Percentiles rank a stretch among this genome's conserved stretches.
Evolutionary conservation across 768 basidiomycete species (phyloP).

Genomic region (Agaricus blazei): DNA sequence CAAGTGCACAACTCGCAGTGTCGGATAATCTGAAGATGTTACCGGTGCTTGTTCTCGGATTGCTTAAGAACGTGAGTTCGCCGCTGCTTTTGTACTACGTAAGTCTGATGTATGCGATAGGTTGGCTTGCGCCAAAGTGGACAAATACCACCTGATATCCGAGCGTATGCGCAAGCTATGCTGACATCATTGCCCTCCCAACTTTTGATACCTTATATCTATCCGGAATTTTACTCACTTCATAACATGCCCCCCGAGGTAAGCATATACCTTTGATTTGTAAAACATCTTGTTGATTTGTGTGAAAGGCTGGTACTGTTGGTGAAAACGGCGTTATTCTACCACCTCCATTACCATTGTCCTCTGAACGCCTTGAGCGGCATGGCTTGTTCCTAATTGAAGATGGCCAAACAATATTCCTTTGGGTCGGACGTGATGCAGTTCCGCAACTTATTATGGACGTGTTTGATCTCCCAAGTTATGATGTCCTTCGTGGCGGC

Average conservation of each 20-base stretch:
- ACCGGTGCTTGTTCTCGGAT: conserved; percentile 82
- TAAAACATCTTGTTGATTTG: neutral
- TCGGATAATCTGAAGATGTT: conserved; percentile 94
- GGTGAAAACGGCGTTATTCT: conserved; percentile 86
- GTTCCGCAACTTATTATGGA: conserved; percentile 94
- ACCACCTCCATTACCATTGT: conserved; percentile 84
- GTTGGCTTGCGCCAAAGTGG: conserved; percentile 94
- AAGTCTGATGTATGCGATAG: conserved; percentile 29
- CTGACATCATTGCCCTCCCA: conserved; percentile 90
- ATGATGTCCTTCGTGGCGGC: conserved; percentile 87
- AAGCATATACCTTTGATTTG: conserved; percentile 11
- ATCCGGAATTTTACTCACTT: conserved; percentile 92
- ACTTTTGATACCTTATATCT: conserved; percentile 87
- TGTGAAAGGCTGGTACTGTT: conserved; percentile 75
- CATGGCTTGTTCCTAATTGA: conserved; percentile 97
- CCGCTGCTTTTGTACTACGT: neutral
- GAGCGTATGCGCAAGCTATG: conserved; percentile 91
- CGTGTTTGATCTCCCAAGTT: conserved; percentile 86
- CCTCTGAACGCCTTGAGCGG: conserved; percentile 91
- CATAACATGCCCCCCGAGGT: conserved; percentile 96
- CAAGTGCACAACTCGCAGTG: conserved; percentile 89
- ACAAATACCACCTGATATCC: conserved; percentile 93
- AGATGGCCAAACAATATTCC: conserved; percentile 96
- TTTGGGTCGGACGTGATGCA: conserved; percentile 97
- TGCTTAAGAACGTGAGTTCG: conserved; percentile 83